Evolutionary conservation across 1,284 basidiomycete genomes (phyloP).

Genomic region (Pseudozyma tsukubaensis): DNA sequence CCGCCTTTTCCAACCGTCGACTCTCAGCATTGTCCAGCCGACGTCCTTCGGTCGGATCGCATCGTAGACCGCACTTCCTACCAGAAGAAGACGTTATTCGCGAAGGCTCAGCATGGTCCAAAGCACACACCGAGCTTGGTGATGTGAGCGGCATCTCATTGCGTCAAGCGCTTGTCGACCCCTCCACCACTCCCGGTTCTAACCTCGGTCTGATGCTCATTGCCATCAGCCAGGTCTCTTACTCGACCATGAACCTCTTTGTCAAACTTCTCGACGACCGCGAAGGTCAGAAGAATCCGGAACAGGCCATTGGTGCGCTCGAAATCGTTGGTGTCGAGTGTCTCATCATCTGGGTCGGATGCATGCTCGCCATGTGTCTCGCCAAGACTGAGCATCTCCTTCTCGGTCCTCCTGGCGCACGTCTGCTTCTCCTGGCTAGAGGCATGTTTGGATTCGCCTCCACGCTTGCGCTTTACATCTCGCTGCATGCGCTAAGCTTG

Average conservation of each 20-base stretch:
- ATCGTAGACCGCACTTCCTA: conserved; percentile 20
- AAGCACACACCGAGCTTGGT: conserved; percentile 13
- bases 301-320: conserved; percentile 39
- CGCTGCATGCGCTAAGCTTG: conserved; percentile 77
- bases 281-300: conserved; percentile 13
- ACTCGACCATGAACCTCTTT: conserved; percentile 72
- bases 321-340: conserved; percentile 73
- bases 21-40: conserved; percentile 29
- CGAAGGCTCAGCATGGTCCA: conserved; percentile 31
- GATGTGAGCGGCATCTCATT: conserved; percentile 42
- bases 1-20: conserved; percentile 24
- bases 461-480: conserved; percentile 76
- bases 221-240: conserved; percentile 50
- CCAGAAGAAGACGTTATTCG: conserved; percentile 23
- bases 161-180: conserved; percentile 42
- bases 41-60: conserved; percentile 16
- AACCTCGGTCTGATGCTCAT: conserved; percentile 51
- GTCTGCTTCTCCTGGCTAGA: conserved; percentile 74
- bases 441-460: conserved; percentile 77
- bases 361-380: conserved; percentile 55
- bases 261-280: conserved; percentile 73
- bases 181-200: conserved; percentile 38
- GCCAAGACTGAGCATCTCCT: conserved; percentile 76
- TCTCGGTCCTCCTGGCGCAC: conserved; percentile 77
- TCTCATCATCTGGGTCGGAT: conserved; percentile 70